Evolutionary conservation across 441 rosid genomes (phyloP).

Genomic region (Manihot esculenta): DNA sequence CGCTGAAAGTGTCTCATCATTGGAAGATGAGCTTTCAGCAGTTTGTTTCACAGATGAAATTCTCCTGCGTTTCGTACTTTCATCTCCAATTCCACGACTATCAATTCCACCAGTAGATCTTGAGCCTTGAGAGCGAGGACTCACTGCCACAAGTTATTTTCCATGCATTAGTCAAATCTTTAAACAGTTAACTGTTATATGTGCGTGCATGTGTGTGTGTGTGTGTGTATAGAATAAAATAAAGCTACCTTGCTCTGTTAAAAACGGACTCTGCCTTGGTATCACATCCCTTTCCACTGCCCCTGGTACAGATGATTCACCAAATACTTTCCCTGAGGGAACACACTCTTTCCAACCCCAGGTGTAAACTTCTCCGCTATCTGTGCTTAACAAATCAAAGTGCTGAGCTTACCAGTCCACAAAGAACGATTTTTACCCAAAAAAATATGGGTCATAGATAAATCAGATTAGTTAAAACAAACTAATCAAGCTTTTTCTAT

Average conservation of each 20-base stretch:
- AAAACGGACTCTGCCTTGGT: slow-evolving; percentile 55
- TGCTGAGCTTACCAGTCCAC: slow-evolving; percentile 11
- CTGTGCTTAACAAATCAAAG: slow-evolving; percentile 38
- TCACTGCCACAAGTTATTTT: slow-evolving; percentile 38
- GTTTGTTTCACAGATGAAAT: slow-evolving; percentile 63
- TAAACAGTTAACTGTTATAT: slow-evolving; percentile 5
- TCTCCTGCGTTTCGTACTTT: slow-evolving; percentile 69
- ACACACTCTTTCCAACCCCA: slow-evolving; percentile 99
- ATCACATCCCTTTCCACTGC: slow-evolving; percentile 45
- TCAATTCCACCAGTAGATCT: slow-evolving; percentile 49
- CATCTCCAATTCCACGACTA: slow-evolving; percentile 55
- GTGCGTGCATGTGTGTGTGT: no score
- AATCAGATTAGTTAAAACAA: slow-evolving; percentile 3
- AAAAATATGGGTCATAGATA: slow-evolving; percentile 11
- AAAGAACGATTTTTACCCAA: neutral
- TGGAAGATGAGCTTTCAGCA: slow-evolving; percentile 73
- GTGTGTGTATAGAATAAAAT: slow-evolving; percentile 8
- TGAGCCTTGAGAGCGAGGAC: slow-evolving; percentile 57
- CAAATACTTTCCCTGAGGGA: slow-evolving; percentile 81
- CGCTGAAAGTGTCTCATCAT: slow-evolving; percentile 71
- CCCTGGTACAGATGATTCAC: slow-evolving; percentile 43
- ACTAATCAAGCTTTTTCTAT: neutral
- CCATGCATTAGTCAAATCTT: slow-evolving; percentile 21
- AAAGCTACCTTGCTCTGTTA: slow-evolving; percentile 66
- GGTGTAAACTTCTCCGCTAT: slow-evolving; percentile 72